phyloP scores from a whole-genome alignment of 2,329 filamentous ascomycete species.

The Fusarium haematococcum region DNA sequence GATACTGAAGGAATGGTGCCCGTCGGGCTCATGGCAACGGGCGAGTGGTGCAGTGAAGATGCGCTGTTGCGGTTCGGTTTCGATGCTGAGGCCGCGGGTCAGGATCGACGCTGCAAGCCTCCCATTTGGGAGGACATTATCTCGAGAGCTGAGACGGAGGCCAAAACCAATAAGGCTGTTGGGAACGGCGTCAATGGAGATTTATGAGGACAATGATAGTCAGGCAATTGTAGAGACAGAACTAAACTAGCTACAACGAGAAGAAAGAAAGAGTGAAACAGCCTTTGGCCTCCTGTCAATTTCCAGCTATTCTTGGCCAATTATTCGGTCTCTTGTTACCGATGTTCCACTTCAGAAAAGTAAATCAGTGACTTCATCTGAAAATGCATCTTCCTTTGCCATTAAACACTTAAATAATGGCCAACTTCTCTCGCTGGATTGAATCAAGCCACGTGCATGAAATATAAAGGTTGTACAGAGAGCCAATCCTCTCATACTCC shows the following conservation, averaged over 20 bases:
- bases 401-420: background rate
- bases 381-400: background rate
- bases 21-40: constrained; percentile 66
- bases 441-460: background rate
- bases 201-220: background rate
- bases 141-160: constrained; percentile 15
- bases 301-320: background rate
- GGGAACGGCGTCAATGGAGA: background rate
- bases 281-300: background rate
- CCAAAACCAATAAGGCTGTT: background rate
- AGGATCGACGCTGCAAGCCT: constrained; percentile 25
- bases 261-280: background rate
- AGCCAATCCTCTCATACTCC: background rate
- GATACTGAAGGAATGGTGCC: constrained; percentile 58
- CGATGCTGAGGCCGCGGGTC: constrained; percentile 57
- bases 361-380: background rate
- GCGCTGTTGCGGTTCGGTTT: constrained; percentile 61
- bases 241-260: background rate
- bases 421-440: background rate
- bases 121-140: constrained; percentile 37
- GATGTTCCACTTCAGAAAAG: background rate
- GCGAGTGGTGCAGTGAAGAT: constrained; percentile 66
- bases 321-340: background rate
- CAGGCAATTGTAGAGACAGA: background rate
- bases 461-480: rapidly evolving